Base-by-base conservation (phyloP, 371 early-diverging fungal species). In the Dinochytrium kinnereticum region DNA sequence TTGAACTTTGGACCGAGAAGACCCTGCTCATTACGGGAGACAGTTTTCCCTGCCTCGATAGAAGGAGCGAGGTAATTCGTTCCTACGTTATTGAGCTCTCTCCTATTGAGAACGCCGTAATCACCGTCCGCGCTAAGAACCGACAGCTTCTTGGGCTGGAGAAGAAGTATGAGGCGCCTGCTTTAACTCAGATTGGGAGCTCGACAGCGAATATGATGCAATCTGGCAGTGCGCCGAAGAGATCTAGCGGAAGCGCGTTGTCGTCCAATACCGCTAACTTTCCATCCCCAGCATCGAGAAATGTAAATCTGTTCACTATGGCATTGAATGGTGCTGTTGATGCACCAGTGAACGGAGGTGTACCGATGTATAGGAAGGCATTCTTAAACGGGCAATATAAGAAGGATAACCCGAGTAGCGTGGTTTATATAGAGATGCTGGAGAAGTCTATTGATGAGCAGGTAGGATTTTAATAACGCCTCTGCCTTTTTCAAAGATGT, bases 341-440 rank as follows among this genome's bases (percentile, higher is more conserved):
- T 85, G 93, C 94, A 1, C 92, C 93, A 30, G 93, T 94, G 2
- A 94, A 94, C 79, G 94, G 94, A 30, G 94, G 94, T 44, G 85
- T 94, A 2, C 87, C 90, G 31, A 88, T 93, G 83, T 94, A 93
- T 73, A 83, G 86, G 67, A 84, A 83, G 36, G 92, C 93, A 0
- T 94, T 94, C 73, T 78, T 93, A 49, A 82, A 59, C 40, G 69
- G 80, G 0, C 73, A 82, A 59, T 81, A 81, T 33, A 85, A 83
- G 64, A 78, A 51, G 24, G 67, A 61, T 15, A 79, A 89, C 68
- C 82, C 86, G 1, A 85, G 83, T 26, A 82, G 86, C 79, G 84
- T 75, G 50, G 51, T 64, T 0, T 84, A 83, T 71, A 87, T 89
- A 24, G 71, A 84, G 21, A 68, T 85, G 75, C 79, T 94, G 44